These are phyloP conservation scores for Chaetomium tenue DNA, from an alignment of 495 filamentous ascomycete genomes.

Conservation along the genomic window DNA sequence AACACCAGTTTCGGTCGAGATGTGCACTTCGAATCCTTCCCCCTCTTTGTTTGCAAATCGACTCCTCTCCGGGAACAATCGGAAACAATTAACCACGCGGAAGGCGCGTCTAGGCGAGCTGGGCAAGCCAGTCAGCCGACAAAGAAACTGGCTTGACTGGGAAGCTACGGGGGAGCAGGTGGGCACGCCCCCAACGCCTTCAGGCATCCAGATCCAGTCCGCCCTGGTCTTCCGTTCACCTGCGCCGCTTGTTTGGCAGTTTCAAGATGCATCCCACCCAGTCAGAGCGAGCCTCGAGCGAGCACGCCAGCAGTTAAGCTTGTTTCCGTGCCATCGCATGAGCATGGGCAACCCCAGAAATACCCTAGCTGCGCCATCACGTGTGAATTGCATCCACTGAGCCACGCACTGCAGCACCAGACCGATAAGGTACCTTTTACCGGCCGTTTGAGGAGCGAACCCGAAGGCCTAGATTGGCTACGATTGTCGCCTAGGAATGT, in stretches of 20 bases:
- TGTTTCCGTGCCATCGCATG: not conserved
- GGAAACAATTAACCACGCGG: not conserved
- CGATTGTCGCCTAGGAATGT: too few relatives aligned
- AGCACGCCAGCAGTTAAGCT: not conserved
- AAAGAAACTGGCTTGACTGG: not conserved
- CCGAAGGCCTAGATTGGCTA: too few relatives aligned
- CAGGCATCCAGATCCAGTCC: not conserved
- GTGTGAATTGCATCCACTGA: not conserved
- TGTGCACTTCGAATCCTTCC: too few relatives aligned
- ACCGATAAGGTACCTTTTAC: too few relatives aligned
- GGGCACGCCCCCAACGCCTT: not conserved
- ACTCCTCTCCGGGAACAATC: not conserved
- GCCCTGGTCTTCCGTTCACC: not conserved
- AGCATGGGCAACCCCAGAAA: not conserved
- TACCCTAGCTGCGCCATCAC: not conserved
- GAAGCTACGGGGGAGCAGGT: not conserved
- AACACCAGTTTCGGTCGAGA: too few relatives aligned
- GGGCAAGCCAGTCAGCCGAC: not conserved
- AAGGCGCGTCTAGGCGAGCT: not conserved
- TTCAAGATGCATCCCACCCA: not conserved
- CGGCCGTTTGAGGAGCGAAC: too few relatives aligned
- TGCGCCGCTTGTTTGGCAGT: not conserved
- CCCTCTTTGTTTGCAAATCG: too few relatives aligned
- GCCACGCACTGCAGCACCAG: too few relatives aligned
- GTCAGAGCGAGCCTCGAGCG: not conserved